These are phyloP conservation scores for Yamadazyma jaroonii DNA, from an alignment of 1,139 yeast genomes.

Conservation along the genomic window DNA sequence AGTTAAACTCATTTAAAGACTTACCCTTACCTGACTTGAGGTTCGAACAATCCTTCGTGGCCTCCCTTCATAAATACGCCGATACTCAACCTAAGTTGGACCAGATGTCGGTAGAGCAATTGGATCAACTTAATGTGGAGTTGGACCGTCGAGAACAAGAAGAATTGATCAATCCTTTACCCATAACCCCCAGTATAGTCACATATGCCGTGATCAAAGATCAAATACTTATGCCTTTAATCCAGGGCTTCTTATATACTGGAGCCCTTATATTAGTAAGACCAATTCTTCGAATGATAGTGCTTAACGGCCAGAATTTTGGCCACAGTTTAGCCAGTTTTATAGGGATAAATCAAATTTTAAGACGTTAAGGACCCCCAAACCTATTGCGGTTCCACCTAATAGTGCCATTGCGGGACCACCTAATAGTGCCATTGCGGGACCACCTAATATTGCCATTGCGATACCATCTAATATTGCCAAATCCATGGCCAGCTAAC, in stretches of 20 bases:
- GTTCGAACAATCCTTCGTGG: constrained; percentile 59
- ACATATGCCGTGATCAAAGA: constrained; percentile 59
- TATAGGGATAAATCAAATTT: constrained; percentile 10
- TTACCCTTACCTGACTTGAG: constrained; percentile 56
- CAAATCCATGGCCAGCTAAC: no score
- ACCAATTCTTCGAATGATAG: constrained; percentile 28
- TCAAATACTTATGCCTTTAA: constrained; percentile 65
- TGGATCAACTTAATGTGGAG: constrained; percentile 6
- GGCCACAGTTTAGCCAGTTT: constrained; percentile 22
- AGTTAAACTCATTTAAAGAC: neutral
- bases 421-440: no score
- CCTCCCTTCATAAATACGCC: constrained; percentile 43
- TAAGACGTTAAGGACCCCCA: constrained; percentile 2
- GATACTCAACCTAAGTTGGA: constrained; percentile 4
- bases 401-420: no score
- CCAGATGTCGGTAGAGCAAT: neutral
- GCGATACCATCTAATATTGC: no score
- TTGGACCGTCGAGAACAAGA: constrained; percentile 23
- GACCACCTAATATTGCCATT: no score
- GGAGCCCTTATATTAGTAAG: constrained; percentile 30
- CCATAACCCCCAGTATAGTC: constrained; percentile 47
- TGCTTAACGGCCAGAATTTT: constrained; percentile 28
- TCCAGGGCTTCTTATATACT: constrained; percentile 44
- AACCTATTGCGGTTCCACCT: neutral
- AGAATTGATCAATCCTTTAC: constrained; percentile 22